Evolutionary conservation across 805 yeast genomes (phyloP), one percentile per base, ranked within the genome.

Genomic region (Candida corydali): DNA sequence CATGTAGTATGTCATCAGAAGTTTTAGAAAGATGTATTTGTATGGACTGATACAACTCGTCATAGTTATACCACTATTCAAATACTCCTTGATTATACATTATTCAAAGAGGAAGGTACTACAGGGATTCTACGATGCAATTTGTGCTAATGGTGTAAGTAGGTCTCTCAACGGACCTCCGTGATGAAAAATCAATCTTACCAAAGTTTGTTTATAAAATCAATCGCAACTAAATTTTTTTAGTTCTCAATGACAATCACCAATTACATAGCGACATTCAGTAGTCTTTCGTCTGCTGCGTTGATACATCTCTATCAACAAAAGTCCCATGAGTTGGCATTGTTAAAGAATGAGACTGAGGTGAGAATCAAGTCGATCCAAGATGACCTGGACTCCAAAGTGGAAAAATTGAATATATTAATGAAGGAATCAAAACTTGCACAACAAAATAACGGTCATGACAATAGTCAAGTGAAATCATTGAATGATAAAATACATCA

Each of bases 331-430:
- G 29, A 34, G 16, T 24, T 30, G 9, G 23, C n/a, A n/a, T 25
- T 6, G 6, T 11, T 34, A 16, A 14, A 36, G 27, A 5, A 36
- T 7, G 15, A 26, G 6, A 7, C 30, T 14, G 22, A 30, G 18
- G 8, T 14, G 8, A 22, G 26, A 25, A 17, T 26, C 10, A 9
- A 16, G 5, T 25, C 26, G 2, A 8, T 45, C 17, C 33, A 34
- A 17, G 14, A 28, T 4, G 38, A 42, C 14, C 23, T 44, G 24
- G 26, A 35, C 14, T 34, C 27, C 3, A 40, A 41, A 23, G 24
- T 29, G 6, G 22, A 27, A 8, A 34, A 46, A 26, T 36, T 48
- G 12, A 36, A 45, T 9, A 19, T 20, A 17, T 26, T 37, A 15
- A 22, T 16, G n/a, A 26, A 28, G 8, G 31, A 27, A 10, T 9